phyloP scores from a whole-genome alignment of 192 early-diverging fungal genomes.

The Coemansia sp. region DNA sequence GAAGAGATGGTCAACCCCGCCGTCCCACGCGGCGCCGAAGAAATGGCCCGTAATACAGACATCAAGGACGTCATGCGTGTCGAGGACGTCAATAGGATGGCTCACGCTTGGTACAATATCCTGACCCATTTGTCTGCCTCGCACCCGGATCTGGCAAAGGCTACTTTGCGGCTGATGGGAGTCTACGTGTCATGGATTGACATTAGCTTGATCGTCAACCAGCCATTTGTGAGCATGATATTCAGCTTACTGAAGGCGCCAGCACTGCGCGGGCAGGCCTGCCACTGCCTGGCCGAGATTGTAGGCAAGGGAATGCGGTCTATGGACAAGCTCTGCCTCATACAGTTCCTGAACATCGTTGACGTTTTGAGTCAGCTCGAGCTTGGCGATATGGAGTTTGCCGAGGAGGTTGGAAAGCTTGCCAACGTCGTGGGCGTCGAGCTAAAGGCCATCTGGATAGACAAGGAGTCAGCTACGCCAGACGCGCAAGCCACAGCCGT shows the following conservation, averaged over 20 bases:
- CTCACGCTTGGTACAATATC: constrained; percentile 74
- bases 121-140: constrained; percentile 59
- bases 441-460: constrained; percentile 43
- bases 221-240: constrained; percentile 72
- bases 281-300: constrained; percentile 82
- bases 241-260: constrained; percentile 68
- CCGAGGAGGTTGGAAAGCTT: constrained; percentile 44
- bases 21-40: constrained; percentile 65
- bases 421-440: constrained; percentile 46
- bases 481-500: constrained; percentile 57
- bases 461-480: constrained; percentile 36
- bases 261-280: constrained; percentile 69
- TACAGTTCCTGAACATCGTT: constrained; percentile 64
- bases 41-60: constrained; percentile 70
- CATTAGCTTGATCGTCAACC: constrained; percentile 85
- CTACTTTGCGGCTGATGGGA: constrained; percentile 73
- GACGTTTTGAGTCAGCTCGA: constrained; percentile 44
- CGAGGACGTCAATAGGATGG: constrained; percentile 69
- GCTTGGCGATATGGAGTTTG: constrained; percentile 44
- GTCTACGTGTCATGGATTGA: constrained; percentile 96
- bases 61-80: constrained; percentile 93
- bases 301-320: constrained; percentile 92
- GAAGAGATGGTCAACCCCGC: constrained; percentile 81
- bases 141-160: constrained; percentile 64
- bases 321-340: constrained; percentile 82